Percentiles rank a stretch among this genome's conserved stretches.
These are phyloP conservation scores for Pueraria montana DNA, from an alignment of 306 rosid genomes.

Conservation along the genomic window DNA sequence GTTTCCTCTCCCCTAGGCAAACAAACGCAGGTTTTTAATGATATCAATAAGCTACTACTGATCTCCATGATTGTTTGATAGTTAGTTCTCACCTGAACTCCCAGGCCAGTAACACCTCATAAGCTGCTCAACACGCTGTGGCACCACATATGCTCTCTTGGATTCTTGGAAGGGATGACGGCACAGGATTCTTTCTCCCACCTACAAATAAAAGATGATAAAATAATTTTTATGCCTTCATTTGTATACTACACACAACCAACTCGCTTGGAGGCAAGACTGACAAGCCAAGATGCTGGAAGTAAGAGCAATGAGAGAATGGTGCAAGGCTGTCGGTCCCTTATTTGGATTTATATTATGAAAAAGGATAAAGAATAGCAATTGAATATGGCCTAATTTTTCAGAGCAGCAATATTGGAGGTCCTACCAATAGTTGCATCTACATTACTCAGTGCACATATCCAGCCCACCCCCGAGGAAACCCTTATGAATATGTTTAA, in stretches of 20 bases:
- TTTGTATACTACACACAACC: slow-evolving; percentile 22
- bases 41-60: slow-evolving; percentile 27
- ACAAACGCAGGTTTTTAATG: slow-evolving; percentile 3
- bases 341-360: slow-evolving; percentile 35
- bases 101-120: slow-evolving; percentile 93
- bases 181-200: slow-evolving; percentile 89
- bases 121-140: slow-evolving; percentile 93
- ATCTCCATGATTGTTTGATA: slow-evolving; percentile 18
- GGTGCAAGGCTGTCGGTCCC: neutral
- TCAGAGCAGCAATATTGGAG: slow-evolving; percentile 12
- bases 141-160: slow-evolving; percentile 98
- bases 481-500: slow-evolving; percentile 1
- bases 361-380: slow-evolving; percentile 14
- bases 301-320: slow-evolving; percentile 20
- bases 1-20: slow-evolving; percentile 30
- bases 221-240: slow-evolving; percentile 20
- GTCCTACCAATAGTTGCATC: slow-evolving; percentile 30
- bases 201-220: slow-evolving; percentile 61
- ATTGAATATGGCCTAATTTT: slow-evolving; percentile 25
- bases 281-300: slow-evolving; percentile 15
- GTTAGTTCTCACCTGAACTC: slow-evolving; percentile 67
- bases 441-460: slow-evolving; percentile 4
- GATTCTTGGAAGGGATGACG: slow-evolving; percentile 99
- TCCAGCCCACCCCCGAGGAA: slow-evolving; percentile 16
- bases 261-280: slow-evolving; percentile 27